Percentiles rank a stretch among this genome's conserved stretches.
Conservation (phyloP, 2,329 filamentous ascomycete genomes). For the Orbilia ellipsospora region DNA sequence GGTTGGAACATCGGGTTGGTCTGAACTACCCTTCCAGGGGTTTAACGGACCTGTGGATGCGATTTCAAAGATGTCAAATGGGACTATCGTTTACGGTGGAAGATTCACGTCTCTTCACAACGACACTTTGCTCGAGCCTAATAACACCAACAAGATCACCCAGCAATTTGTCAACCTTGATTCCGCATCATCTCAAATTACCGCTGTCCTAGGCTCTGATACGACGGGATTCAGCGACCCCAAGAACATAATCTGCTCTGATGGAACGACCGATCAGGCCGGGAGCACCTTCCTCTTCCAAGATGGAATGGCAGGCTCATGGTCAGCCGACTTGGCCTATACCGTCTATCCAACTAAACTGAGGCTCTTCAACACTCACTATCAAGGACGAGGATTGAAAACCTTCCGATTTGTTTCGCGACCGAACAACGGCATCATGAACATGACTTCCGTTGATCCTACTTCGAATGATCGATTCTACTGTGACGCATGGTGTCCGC, state of each 20-base stretch:
- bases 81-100: constrained; percentile 91
- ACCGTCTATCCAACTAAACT: constrained; percentile 88
- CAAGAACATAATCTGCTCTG: constrained; percentile 81
- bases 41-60: constrained; percentile 93
- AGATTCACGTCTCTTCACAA: constrained; percentile 90
- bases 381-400: constrained; percentile 85
- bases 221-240: constrained; percentile 77
- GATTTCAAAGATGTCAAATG: constrained; percentile 81
- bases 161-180: constrained; percentile 83
- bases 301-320: constrained; percentile 77
- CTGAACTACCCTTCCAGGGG: constrained; percentile 85
- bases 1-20: constrained; percentile 75
- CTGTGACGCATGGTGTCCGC: constrained; percentile 86
- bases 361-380: constrained; percentile 85
- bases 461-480: constrained; percentile 73
- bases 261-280: constrained; percentile 71
- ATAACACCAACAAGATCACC: constrained; percentile 64
- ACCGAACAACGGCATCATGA: constrained; percentile 92
- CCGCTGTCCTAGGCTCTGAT: constrained; percentile 72
- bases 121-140: constrained; percentile 74
- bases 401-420: constrained; percentile 87
- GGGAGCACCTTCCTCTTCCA: constrained; percentile 80
- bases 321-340: constrained; percentile 84
- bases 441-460: constrained; percentile 88
- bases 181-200: constrained; percentile 73